A percentile compares a stretch with the other conserved stretches of the same genome.
These are phyloP conservation scores for Myrica gale DNA, from an alignment of 306 rosid genomes.

Conservation along the genomic window DNA sequence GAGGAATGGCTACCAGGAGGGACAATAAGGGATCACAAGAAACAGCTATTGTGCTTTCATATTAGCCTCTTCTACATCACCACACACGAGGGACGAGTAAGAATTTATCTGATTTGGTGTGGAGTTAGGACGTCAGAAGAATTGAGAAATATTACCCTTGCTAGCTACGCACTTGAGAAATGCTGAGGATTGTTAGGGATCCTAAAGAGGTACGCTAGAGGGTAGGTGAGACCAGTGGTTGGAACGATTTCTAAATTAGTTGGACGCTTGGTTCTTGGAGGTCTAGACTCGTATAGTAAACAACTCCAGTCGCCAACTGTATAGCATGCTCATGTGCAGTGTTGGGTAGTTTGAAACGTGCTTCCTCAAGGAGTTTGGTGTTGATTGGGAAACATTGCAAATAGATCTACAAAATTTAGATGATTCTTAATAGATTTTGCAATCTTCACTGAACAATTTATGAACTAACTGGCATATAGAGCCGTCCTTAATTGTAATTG, in stretches of 20 bases:
- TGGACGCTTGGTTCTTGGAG: not conserved
- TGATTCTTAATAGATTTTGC: slow-evolving; percentile 2
- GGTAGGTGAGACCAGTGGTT: slow-evolving; percentile 8
- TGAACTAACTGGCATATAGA: not conserved
- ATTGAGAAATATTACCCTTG: not conserved
- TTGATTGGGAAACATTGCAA: slow-evolving; percentile 12
- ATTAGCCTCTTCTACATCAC: not conserved
- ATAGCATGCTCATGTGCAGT: slow-evolving; percentile 17
- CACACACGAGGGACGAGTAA: too few species aligned
- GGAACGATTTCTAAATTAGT: slow-evolving; percentile 4
- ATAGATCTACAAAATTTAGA: slow-evolving; percentile 20
- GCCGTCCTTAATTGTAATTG: not conserved
- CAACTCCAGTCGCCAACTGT: slow-evolving; percentile 14
- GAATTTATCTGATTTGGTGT: not conserved
- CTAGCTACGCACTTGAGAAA: not conserved
- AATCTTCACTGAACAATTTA: not conserved
- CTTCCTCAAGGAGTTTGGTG: slow-evolving; percentile 13
- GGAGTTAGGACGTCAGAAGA: not conserved
- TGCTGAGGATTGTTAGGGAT: not conserved
- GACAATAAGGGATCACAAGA: not conserved
- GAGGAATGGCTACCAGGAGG: not conserved
- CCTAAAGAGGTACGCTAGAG: slow-evolving; percentile 7
- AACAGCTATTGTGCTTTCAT: not conserved
- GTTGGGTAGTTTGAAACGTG: slow-evolving; percentile 15
- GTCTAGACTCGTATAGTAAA: slow-evolving; percentile 5